Percentiles rank a stretch among this genome's conserved stretches.
These are phyloP conservation scores for Penicillium sp. DNA, from an alignment of 2,329 filamentous ascomycete species.

Conservation along the genomic window DNA sequence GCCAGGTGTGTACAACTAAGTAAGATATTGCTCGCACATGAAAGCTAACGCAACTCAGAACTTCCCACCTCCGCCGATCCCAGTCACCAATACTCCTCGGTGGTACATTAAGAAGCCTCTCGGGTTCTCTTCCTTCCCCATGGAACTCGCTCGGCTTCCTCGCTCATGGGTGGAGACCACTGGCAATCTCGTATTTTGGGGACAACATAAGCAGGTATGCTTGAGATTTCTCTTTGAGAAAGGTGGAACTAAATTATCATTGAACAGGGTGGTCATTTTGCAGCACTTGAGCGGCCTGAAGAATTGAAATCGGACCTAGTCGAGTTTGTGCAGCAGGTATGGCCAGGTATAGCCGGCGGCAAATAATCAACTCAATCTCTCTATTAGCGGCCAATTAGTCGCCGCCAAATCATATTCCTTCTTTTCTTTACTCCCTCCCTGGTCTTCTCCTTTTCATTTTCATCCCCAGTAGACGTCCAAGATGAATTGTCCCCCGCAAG, in stretches of 20 bases:
- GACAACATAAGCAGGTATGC: constrained; percentile 32
- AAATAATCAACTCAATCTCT: background rate
- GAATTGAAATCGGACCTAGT: constrained; percentile 44
- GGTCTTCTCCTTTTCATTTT: background rate
- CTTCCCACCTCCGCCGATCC: constrained; percentile 17
- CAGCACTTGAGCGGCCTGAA: constrained; percentile 43
- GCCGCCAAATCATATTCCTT: background rate
- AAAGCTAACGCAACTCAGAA: constrained; percentile 6
- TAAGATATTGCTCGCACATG: background rate
- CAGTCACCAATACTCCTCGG: constrained; percentile 19
- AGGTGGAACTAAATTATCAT: background rate
- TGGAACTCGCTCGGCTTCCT: constrained; percentile 42
- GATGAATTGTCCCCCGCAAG: background rate
- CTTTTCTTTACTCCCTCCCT: background rate
- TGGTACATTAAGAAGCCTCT: constrained; percentile 43
- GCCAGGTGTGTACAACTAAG: constrained; percentile 20
- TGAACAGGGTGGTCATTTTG: constrained; percentile 52
- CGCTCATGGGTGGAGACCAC: constrained; percentile 35
- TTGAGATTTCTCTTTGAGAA: background rate
- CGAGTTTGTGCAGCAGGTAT: constrained; percentile 32
- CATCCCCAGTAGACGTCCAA: background rate
- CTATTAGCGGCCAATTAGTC: background rate
- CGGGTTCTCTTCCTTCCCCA: constrained; percentile 46
- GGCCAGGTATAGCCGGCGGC: constrained; percentile 13
- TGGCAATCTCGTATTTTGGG: constrained; percentile 38